Percentiles rank a stretch among this genome's conserved stretches.
Conservation (phyloP, 371 early-diverging fungal species). For the Mortierella polycephala region DNA sequence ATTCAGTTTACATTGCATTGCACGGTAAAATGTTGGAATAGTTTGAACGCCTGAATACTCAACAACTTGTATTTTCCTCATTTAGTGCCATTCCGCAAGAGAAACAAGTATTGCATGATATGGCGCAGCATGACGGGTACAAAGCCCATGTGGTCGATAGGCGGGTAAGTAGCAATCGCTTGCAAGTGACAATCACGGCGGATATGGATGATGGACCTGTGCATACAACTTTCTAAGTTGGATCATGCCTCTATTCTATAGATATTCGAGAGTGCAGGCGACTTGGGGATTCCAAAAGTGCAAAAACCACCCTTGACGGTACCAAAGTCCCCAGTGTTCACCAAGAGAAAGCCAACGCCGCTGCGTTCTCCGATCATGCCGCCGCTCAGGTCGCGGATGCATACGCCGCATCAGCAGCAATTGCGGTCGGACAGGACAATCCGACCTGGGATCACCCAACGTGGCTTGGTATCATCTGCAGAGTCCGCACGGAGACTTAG, state of each 20-base stretch:
- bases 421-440: not conserved
- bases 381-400: not conserved
- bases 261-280: slow-evolving; percentile 30
- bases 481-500: slow-evolving; percentile 42
- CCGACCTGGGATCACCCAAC: slow-evolving; percentile 17
- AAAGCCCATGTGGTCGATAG: slow-evolving; percentile 24
- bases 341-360: slow-evolving; percentile 25
- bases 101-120: slow-evolving; percentile 9
- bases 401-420: not conserved
- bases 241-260: not conserved
- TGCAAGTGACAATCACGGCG: too few relatives aligned
- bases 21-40: not conserved
- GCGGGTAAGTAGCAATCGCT: slow-evolving; percentile 18
- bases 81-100: slow-evolving; percentile 15
- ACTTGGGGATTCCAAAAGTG: slow-evolving; percentile 31
- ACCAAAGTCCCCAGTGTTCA: slow-evolving; percentile 37
- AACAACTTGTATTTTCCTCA: not conserved
- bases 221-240: not conserved
- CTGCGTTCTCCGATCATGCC: slow-evolving; percentile 16
- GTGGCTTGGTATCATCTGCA: slow-evolving; percentile 36
- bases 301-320: slow-evolving; percentile 27
- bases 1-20: not conserved
- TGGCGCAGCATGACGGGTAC: slow-evolving; percentile 20
- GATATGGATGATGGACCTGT: not conserved
- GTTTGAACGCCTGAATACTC: not conserved